Base-by-base conservation (phyloP, 148 eudicot species). In the Camellia granthamiana region DNA sequence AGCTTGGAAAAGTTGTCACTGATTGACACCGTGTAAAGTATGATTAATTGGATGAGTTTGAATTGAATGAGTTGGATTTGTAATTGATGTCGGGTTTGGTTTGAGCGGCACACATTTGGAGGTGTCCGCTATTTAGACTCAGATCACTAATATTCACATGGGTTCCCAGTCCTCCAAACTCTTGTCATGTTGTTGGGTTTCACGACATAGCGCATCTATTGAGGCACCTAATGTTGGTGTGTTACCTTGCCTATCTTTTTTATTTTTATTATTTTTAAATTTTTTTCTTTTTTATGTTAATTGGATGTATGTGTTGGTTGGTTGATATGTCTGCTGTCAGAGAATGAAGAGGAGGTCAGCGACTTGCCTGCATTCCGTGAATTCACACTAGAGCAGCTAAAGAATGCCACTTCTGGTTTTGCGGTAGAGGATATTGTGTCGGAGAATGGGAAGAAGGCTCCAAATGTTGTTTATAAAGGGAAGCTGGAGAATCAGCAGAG, bases 401-500 rank as follows among this genome's bases (percentile, higher is more conserved):
- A 87, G 78, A 89, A 85, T 78, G 94, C 94, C 21, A 91, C 94
- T 66, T 89, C 87, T 61, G 87, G 91, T 21, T 91, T 91, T 84
- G 91, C 94, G 23, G 86, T 81, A 30, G 92, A 91, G 82, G 89
- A 91, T 75, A 89, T 91, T 76, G 89, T 91, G 72, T 91, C 94
- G 21, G 94, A 91, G 80, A 90, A 91, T 72, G 92, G 91, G 43
- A 90, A 89, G 72, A 91, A 87, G 80, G 92, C 94, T 64, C 92
- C 94, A 47, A 91, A 91, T 85, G 88, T 91, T 82, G 92, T 91
- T 41, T 91, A 89, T 80, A 88, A 89, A 82, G 94, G 94, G 78
- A 91, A 91, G 73, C 82, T 91, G 63, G 92, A 89, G 79, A 91
- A 88, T 82, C 94, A 88, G 74, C 81, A 60, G 80, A 86, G 92